Percentiles rank a stretch among this genome's conserved stretches.
These are phyloP conservation scores for Zalaria obscura DNA, from an alignment of 2,329 filamentous ascomycete species.

Conservation along the genomic window DNA sequence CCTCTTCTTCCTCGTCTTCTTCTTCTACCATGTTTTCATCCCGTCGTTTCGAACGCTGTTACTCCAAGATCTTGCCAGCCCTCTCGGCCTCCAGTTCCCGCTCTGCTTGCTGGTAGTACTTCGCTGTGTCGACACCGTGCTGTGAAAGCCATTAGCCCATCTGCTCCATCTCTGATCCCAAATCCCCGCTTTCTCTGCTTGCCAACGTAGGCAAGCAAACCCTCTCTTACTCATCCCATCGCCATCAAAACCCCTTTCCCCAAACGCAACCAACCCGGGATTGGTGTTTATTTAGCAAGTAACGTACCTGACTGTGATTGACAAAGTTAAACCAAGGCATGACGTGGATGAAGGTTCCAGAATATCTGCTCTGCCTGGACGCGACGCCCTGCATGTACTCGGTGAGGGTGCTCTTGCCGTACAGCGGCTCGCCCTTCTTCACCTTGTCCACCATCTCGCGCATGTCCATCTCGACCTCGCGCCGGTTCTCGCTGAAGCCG, in stretches of 20 bases:
- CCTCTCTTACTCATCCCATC: no score
- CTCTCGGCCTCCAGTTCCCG: slow-evolving; percentile 76
- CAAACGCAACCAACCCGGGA: no score
- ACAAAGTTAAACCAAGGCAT: slow-evolving; percentile 98
- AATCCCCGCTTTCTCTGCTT: background rate
- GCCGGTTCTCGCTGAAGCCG: slow-evolving; percentile 80
- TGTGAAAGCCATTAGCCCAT: slow-evolving; percentile 25
- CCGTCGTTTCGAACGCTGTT: no score
- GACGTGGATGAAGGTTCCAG: slow-evolving; percentile 67
- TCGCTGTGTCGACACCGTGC: slow-evolving; percentile 95
- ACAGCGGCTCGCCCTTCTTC: slow-evolving; percentile 79
- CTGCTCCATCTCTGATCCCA: background rate
- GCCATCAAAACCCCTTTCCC: no score
- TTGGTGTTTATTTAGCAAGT: no score
- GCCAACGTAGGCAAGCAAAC: no score
- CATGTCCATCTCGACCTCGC: slow-evolving; percentile 95
- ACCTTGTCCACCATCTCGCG: slow-evolving; percentile 94
- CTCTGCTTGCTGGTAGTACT: slow-evolving; percentile 95
- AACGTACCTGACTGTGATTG: slow-evolving; percentile 68
- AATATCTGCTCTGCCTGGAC: slow-evolving; percentile 82
- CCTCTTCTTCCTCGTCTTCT: no score
- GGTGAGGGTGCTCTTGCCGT: slow-evolving; percentile 64
- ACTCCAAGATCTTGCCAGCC: background rate
- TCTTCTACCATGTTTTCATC: no score
- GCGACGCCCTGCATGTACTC: slow-evolving; percentile 92